These are phyloP conservation scores for Pleodorina starrii DNA, from an alignment of 139 green algal genomes.

Conservation along the genomic window DNA sequence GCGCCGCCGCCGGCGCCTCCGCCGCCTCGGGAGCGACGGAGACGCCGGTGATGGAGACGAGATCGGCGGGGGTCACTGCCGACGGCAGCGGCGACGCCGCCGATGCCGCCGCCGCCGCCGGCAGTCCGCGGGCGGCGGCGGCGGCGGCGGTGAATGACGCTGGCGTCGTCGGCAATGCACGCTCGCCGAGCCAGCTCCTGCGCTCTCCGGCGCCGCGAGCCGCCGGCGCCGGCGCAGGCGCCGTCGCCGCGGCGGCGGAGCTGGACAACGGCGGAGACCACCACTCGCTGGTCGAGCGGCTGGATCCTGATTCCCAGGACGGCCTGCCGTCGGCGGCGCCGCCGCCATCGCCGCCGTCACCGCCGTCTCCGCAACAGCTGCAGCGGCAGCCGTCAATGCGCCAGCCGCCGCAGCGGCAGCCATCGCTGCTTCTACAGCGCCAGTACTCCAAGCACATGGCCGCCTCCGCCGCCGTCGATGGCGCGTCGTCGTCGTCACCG, in stretches of 20 bases:
- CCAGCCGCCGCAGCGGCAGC: too few species aligned
- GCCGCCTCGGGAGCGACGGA: background rate
- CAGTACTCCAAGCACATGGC: too few species aligned
- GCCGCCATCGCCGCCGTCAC: background rate
- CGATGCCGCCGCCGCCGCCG: background rate
- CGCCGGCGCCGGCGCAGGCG: too few species aligned
- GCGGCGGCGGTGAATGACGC: background rate
- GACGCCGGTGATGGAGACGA: slow-evolving; percentile 7
- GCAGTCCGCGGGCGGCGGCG: background rate
- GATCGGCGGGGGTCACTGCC: background rate
- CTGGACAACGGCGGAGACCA: background rate
- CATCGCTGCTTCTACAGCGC: too few species aligned
- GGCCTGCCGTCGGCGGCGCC: background rate
- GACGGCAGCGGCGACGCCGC: background rate
- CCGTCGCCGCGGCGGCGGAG: background rate
- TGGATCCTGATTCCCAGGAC: background rate
- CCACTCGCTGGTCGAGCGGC: background rate
- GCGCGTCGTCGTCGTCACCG: too few species aligned
- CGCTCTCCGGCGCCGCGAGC: background rate
- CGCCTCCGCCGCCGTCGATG: too few species aligned
- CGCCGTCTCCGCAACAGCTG: background rate
- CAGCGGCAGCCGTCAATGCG: too few species aligned
- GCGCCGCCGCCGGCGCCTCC: background rate
- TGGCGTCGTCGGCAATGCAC: background rate
- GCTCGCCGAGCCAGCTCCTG: background rate